Percentiles rank a stretch among this genome's conserved stretches.
These are phyloP conservation scores for Xylaria sp. DNA, from an alignment of 2,329 filamentous ascomycete genomes.

Conservation along the genomic window DNA sequence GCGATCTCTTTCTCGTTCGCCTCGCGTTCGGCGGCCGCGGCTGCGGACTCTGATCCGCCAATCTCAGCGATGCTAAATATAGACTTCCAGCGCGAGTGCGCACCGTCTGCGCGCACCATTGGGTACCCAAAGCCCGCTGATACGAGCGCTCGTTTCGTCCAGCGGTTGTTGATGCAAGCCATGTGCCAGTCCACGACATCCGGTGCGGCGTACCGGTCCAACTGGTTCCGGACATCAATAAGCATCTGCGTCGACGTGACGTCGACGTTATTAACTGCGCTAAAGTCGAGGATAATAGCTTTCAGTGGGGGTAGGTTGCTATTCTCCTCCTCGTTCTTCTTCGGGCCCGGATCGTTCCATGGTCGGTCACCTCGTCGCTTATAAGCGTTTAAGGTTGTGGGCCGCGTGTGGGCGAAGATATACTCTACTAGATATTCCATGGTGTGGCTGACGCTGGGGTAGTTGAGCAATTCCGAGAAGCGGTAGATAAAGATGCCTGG, in stretches of 20 bases:
- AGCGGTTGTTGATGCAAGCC: conserved; percentile 90
- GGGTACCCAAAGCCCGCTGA: conserved; percentile 91
- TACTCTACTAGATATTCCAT: conserved; percentile 79
- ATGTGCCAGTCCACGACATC: conserved; percentile 94
- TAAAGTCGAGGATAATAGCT: conserved; percentile 94
- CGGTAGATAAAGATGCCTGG: conserved; percentile 96
- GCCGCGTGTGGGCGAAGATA: conserved; percentile 76
- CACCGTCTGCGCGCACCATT: conserved; percentile 60
- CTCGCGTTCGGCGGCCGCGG: conserved; percentile 71
- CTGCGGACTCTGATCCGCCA: conserved; percentile 75
- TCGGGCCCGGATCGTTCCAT: conserved; percentile 93
- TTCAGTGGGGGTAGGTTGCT: conserved; percentile 74
- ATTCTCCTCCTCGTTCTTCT: conserved; percentile 56
- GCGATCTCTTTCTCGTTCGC: conserved; percentile 64
- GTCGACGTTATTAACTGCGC: conserved; percentile 92
- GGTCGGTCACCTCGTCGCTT: conserved; percentile 78
- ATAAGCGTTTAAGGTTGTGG: conserved; percentile 77
- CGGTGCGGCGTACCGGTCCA: conserved; percentile 84
- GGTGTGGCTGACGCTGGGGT: conserved; percentile 90
- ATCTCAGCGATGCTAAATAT: conserved; percentile 94
- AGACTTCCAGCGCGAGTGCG: conserved; percentile 83
- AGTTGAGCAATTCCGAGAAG: conserved; percentile 95
- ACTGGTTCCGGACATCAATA: conserved; percentile 93
- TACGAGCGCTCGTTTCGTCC: conserved; percentile 91
- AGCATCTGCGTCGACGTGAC: conserved; percentile 91